Evolutionary conservation across 441 rosid genomes (phyloP).

Genomic region (Gossypium lobatum): DNA sequence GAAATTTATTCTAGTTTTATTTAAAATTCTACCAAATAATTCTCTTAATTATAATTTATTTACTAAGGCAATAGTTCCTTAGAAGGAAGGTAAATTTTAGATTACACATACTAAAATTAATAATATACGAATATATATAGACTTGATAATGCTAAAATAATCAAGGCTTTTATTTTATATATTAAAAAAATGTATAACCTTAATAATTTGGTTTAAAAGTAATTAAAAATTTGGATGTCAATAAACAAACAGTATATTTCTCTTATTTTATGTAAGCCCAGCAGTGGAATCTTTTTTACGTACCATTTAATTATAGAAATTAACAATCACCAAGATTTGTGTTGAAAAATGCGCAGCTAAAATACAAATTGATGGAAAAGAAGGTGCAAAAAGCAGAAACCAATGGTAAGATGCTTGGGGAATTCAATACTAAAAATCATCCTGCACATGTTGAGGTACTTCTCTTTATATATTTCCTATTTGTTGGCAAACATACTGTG

Average conservation of each 20-base stretch:
- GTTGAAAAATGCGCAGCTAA: conserved; percentile 16
- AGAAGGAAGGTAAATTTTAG: no score
- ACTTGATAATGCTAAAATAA: no score
- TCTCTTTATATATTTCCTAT: no score
- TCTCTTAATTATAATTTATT: no score
- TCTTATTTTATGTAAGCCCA: not conserved
- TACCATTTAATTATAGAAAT: not conserved
- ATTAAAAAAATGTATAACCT: not conserved
- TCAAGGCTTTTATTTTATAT: not conserved
- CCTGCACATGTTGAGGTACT: conserved; percentile 18
- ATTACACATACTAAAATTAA: no score
- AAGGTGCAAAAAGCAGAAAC: conserved; percentile 14
- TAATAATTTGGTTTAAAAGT: not conserved
- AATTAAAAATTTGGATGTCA: not conserved
- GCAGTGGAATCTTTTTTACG: not conserved
- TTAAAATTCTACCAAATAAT: no score
- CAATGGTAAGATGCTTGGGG: not conserved
- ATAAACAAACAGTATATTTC: not conserved
- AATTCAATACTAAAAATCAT: conserved; percentile 9
- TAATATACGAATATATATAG: no score
- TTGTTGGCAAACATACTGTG: no score
- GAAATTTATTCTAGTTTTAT: no score
- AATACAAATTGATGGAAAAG: conserved; percentile 25
- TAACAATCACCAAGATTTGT: not conserved
- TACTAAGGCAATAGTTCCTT: no score